Evolutionary conservation across 768 basidiomycete genomes (phyloP).

Genomic region (Suillus fuscotomentosus): DNA sequence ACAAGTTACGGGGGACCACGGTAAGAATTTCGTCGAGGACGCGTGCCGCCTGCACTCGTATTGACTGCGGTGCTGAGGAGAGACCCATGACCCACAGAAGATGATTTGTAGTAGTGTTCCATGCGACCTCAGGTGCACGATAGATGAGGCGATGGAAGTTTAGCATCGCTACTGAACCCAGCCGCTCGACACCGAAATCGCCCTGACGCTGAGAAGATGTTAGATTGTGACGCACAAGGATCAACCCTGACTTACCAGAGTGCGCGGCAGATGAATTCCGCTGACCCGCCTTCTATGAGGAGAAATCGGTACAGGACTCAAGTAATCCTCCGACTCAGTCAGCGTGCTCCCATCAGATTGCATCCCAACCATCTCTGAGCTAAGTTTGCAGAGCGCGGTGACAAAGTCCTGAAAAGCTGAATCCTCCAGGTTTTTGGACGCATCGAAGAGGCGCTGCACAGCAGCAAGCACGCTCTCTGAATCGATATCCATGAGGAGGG

Average conservation of each 20-base stretch:
- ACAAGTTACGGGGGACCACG: slow-evolving; percentile 70
- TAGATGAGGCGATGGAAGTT: slow-evolving; percentile 90
- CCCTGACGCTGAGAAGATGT: slow-evolving; percentile 62
- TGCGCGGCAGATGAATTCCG: slow-evolving; percentile 82
- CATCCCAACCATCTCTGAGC: slow-evolving; percentile 92
- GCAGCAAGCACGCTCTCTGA: slow-evolving; percentile 68
- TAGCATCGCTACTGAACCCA: slow-evolving; percentile 74
- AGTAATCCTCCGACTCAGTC: slow-evolving; percentile 26
- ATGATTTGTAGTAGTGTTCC: slow-evolving; percentile 80
- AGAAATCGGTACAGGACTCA: slow-evolving; percentile 36
- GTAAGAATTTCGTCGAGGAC: slow-evolving; percentile 83
- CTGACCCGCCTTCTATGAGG: slow-evolving; percentile 74
- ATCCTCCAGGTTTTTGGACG: slow-evolving; percentile 82
- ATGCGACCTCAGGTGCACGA: slow-evolving; percentile 78
- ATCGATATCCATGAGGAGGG: slow-evolving; percentile 71
- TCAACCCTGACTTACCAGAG: slow-evolving; percentile 50
- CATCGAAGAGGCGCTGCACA: slow-evolving; percentile 85
- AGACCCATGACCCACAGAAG: slow-evolving; percentile 76
- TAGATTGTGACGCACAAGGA: slow-evolving; percentile 5
- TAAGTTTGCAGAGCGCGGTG: slow-evolving; percentile 77
- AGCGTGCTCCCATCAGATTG: slow-evolving; percentile 45
- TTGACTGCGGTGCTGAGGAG: slow-evolving; percentile 64
- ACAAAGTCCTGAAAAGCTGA: slow-evolving; percentile 77
- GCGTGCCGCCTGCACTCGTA: slow-evolving; percentile 87
- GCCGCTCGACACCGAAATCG: slow-evolving; percentile 90